phyloP scores from a whole-genome alignment of 177 flowering plant genomes.

The Vitis hybrid region DNA sequence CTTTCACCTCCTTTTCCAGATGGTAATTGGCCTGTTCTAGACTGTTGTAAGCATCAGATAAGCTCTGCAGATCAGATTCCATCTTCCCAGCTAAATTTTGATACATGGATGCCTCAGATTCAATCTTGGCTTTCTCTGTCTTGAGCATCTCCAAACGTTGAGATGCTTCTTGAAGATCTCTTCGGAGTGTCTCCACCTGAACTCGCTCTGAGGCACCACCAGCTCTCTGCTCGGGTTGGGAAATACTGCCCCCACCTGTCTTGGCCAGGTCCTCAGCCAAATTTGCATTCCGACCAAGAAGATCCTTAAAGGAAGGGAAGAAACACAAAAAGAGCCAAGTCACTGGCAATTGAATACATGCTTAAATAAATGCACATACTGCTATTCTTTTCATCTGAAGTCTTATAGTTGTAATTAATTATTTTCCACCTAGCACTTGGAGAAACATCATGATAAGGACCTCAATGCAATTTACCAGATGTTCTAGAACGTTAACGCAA shows the following conservation, averaged over 20 bases:
- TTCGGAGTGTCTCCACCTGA: slow-evolving; percentile 62
- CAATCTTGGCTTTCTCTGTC: slow-evolving; percentile 65
- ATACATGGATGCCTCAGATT: slow-evolving; percentile 64
- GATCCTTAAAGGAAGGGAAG: slow-evolving; percentile 47
- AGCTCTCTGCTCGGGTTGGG: slow-evolving; percentile 42
- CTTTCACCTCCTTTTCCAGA: slow-evolving; percentile 67
- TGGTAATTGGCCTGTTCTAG: slow-evolving; percentile 76
- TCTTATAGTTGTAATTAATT: not conserved
- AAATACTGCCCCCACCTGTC: slow-evolving; percentile 44
- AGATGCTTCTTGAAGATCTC: slow-evolving; percentile 74
- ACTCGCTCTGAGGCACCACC: slow-evolving; percentile 60
- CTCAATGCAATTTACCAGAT: no score
- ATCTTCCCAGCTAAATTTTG: slow-evolving; percentile 57
- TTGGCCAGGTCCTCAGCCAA: slow-evolving; percentile 85
- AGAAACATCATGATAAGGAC: no score
- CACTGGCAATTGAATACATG: not conserved
- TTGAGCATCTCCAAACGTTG: slow-evolving; percentile 65
- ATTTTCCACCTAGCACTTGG: not conserved
- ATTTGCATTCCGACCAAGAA: slow-evolving; percentile 79
- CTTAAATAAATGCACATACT: no score
- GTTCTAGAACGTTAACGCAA: no score
- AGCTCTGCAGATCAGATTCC: slow-evolving; percentile 79
- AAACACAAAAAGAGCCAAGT: not conserved
- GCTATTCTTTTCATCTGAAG: no score
- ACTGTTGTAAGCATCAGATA: slow-evolving; percentile 94